Evolutionary conservation across 352 stramenopile genomes (phyloP).

Genomic region (Phytopythium kandeliae): DNA sequence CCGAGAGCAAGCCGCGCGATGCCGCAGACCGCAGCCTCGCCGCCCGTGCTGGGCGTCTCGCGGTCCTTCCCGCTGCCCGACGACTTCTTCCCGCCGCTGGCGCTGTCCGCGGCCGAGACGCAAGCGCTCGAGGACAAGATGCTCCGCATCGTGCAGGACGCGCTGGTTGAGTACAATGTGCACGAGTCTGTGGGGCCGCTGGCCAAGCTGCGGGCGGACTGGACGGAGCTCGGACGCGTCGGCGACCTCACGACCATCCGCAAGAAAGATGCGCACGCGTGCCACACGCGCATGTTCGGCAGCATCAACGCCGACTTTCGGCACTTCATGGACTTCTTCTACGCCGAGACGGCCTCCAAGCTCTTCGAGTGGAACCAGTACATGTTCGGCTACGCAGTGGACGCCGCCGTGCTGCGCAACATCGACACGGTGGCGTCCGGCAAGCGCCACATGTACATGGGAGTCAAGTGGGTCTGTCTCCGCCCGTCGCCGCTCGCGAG

Average conservation of each 20-base stretch:
- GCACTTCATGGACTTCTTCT: slow-evolving; percentile 62
- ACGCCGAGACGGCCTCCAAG: slow-evolving; percentile 50
- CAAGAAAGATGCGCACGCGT: slow-evolving; percentile 14
- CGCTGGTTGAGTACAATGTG: slow-evolving; percentile 20
- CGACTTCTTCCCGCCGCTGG: slow-evolving; percentile 30
- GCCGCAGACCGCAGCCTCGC: background rate
- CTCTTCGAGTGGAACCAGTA: slow-evolving; percentile 70
- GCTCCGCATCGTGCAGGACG: slow-evolving; percentile 15
- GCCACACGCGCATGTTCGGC: slow-evolving; percentile 47
- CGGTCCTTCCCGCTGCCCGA: slow-evolving; percentile 31
- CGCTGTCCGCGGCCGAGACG: slow-evolving; percentile 21
- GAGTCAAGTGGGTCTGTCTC: slow-evolving; percentile 78
- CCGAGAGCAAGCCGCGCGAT: background rate
- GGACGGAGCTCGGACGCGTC: slow-evolving; percentile 25
- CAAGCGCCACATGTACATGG: slow-evolving; percentile 45
- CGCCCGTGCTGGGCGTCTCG: background rate
- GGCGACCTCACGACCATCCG: slow-evolving; percentile 23
- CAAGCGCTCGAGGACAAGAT: slow-evolving; percentile 25
- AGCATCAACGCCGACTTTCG: slow-evolving; percentile 46
- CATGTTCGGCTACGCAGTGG: slow-evolving; percentile 53
- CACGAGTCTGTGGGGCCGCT: slow-evolving; percentile 20
- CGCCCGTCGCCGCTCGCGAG: slow-evolving; percentile 46
- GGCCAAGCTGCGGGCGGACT: slow-evolving; percentile 5
- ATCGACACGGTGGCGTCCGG: slow-evolving; percentile 29
- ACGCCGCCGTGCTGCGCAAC: slow-evolving; percentile 65